Evolutionary conservation across 225 moss, liverwort and hornwort genomes (phyloP), one percentile per base, ranked within the genome.

Genomic region (Marchantia paleacea): DNA sequence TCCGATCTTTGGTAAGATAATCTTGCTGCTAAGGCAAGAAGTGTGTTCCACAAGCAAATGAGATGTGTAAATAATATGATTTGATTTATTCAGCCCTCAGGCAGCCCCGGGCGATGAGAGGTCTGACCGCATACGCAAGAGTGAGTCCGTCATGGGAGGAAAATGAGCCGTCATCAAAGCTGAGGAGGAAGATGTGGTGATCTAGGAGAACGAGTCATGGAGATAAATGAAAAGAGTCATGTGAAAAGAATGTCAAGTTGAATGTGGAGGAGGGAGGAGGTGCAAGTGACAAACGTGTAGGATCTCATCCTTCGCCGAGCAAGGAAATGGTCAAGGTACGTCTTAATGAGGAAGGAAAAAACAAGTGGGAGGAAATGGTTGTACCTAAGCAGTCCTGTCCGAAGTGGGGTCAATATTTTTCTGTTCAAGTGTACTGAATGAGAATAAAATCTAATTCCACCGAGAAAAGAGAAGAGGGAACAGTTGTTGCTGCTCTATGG

Each of bases 161-260:
- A 67, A 67, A 67, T 67, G 66, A 67, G 25, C 61, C 61, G 26
- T 67, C 29, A 30, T 11, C 66, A 67, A 67, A 67, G 26, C 66
- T 26, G 10, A 30, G 66, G 28, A 29, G 66, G 11, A 6, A 26
- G 66, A 67, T 67, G 28, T 28, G 66, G 29, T 67, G 29, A 67
- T 67, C 28, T 28, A 67, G 28, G 66, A 67, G 66, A 26, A 11
- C 25, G 25, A 28, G 26, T 7, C 8, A 30, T 2, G 26, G 10
- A 14, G 25, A 28, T 22, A 20, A 61, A 7, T 39, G 19, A 18
- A 61, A 22, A 20, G 61, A 61, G 61, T 61, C 61, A 61, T 61
- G 61, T 18, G 7, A 61, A 61, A 61, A 61, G 18, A 61, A 61
- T 61, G 61, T 7, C 19, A 61, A 20, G 61, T 16, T 61, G 18